These are phyloP conservation scores for Ogataea dorogensis DNA, from an alignment of 805 yeast species.

Conservation along the genomic window DNA sequence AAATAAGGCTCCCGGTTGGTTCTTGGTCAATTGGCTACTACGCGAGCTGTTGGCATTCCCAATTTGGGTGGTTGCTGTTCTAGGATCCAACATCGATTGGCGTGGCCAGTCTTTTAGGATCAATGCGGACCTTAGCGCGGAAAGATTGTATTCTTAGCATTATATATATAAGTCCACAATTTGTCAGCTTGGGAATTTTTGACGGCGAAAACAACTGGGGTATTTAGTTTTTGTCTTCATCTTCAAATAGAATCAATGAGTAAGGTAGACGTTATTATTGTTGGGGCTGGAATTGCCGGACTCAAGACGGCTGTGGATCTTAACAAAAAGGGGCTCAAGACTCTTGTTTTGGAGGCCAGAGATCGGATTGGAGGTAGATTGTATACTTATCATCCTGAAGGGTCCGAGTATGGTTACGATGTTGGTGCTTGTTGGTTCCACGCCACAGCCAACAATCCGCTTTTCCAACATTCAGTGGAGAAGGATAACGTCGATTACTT, in stretches of 20 bases:
- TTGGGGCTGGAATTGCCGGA: slow-evolving; percentile 56
- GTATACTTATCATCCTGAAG: slow-evolving; percentile 28
- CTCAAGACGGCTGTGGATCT: slow-evolving; percentile 46
- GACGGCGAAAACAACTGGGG: slow-evolving; percentile 1
- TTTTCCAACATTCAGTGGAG: slow-evolving; percentile 33
- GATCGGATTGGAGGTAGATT: slow-evolving; percentile 48
- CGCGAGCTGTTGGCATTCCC: slow-evolving; percentile 79
- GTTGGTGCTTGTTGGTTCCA: slow-evolving; percentile 59
- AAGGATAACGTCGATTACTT: slow-evolving; percentile 25
- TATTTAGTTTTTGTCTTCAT: background rate
- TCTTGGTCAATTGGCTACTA: slow-evolving; percentile 54
- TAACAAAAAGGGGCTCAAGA: slow-evolving; percentile 31
- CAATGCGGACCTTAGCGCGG: slow-evolving; percentile 73
- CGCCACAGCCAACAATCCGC: slow-evolving; percentile 42
- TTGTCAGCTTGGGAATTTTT: background rate
- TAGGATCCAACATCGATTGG: slow-evolving; percentile 76
- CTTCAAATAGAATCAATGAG: background rate
- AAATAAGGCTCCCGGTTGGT: slow-evolving; percentile 25
- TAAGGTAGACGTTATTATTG: slow-evolving; percentile 35
- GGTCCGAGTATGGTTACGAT: slow-evolving; percentile 36
- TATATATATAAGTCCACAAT: slow-evolving; percentile 1
- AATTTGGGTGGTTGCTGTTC: slow-evolving; percentile 78
- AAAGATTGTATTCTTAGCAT: slow-evolving; percentile 38
- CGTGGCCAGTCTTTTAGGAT: slow-evolving; percentile 75
- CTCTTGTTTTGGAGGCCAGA: slow-evolving; percentile 46